These are phyloP conservation scores for Orbilia javanica DNA, from an alignment of 2,329 filamentous ascomycete genomes.

Conservation along the genomic window DNA sequence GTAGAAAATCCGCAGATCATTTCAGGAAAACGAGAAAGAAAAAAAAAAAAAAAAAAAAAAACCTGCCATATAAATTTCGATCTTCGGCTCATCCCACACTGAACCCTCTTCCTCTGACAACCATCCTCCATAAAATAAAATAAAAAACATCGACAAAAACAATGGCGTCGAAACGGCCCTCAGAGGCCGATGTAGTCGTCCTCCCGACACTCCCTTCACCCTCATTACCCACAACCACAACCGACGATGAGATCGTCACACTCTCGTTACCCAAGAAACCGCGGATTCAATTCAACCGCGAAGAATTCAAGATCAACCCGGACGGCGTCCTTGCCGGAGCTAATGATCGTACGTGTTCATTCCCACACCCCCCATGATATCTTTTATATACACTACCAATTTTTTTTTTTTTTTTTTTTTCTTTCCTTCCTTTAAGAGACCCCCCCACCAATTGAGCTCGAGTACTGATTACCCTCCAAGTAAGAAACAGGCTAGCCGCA, in stretches of 20 bases:
- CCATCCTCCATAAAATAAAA: not conserved
- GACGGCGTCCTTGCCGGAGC: constrained; percentile 50
- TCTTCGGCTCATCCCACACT: not conserved
- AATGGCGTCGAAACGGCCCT: constrained; percentile 37
- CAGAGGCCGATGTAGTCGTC: not conserved
- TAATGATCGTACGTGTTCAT: constrained; percentile 47
- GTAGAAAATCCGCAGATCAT: constrained; percentile 15
- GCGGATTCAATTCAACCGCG: constrained; percentile 30
- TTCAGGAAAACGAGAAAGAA: not conserved
- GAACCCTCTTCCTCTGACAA: not conserved
- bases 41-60: not conserved
- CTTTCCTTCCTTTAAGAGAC: too few species aligned
- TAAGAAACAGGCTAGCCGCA: constrained; percentile 64
- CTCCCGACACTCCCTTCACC: constrained; percentile 1
- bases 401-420: not conserved
- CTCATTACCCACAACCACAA: not conserved
- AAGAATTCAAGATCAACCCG: constrained; percentile 23
- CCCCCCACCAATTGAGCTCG: not conserved
- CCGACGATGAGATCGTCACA: constrained; percentile 42
- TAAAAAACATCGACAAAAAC: too few species aligned
- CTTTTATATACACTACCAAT: not conserved
- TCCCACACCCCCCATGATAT: not conserved
- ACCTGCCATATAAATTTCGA: constrained; percentile 14
- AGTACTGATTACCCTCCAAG: constrained; percentile 37
- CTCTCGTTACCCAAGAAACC: constrained; percentile 39